These are phyloP conservation scores for Phragmites australis DNA, from an alignment of 176 grass and related monocot genomes.

Conservation along the genomic window DNA sequence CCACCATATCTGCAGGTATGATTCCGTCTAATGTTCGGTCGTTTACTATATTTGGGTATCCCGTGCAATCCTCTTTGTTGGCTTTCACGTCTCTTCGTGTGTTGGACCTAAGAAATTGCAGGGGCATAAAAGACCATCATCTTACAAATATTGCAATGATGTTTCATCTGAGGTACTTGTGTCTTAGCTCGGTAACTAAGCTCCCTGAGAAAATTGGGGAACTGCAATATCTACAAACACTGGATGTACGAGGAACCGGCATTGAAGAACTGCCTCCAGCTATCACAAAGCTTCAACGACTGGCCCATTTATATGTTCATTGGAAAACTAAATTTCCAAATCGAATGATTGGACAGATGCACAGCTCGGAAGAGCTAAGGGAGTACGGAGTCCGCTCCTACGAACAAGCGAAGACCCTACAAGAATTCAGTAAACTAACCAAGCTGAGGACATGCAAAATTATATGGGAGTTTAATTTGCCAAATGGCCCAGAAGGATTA, in stretches of 20 bases:
- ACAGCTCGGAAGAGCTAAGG: neutral
- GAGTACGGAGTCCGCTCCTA: neutral
- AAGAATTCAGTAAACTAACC: conserved; percentile 10
- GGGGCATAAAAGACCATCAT: neutral
- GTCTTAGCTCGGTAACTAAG: neutral
- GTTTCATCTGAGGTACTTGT: conserved; percentile 1
- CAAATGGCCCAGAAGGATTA: neutral
- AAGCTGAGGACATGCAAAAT: neutral
- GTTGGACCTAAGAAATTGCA: neutral
- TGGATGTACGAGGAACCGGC: neutral
- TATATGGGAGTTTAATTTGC: neutral
- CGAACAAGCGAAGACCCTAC: neutral
- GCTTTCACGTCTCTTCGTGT: neutral
- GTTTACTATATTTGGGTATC: neutral
- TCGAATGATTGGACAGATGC: conserved; percentile 11
- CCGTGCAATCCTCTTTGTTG: neutral
- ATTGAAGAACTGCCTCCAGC: neutral
- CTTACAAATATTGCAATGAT: neutral
- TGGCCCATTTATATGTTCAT: conserved; percentile 10
- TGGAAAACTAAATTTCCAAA: neutral
- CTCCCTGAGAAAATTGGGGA: neutral
- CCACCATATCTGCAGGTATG: neutral
- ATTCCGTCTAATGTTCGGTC: neutral
- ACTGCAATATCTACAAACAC: neutral
- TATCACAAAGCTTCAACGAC: neutral